Percentiles rank a stretch among this genome's conserved stretches.
Evolutionary conservation across 1,284 basidiomycete genomes (phyloP).

Genomic region (Ustilago hordei): DNA sequence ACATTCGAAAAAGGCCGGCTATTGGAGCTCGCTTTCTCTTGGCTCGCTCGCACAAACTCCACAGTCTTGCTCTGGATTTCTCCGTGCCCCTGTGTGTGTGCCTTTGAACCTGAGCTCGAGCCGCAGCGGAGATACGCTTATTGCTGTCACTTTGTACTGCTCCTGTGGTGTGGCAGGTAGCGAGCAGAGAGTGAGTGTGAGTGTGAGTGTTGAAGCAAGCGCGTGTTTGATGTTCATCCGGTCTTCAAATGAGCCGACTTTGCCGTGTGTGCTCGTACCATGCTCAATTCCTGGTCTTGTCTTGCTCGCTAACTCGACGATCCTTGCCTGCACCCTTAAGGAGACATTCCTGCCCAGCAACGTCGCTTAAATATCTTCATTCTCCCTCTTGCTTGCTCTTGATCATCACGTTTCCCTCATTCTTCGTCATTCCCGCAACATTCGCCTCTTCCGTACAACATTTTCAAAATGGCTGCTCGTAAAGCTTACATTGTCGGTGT

Average conservation of each 20-base stretch:
- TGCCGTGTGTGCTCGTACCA: slow-evolving; percentile 14
- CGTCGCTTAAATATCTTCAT: slow-evolving; percentile 20
- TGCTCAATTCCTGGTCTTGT: not conserved
- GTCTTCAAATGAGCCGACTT: slow-evolving; percentile 27
- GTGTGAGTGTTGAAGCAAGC: not conserved
- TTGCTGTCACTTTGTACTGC: slow-evolving; percentile 6
- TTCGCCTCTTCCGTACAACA: not conserved
- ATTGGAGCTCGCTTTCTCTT: slow-evolving; percentile 26
- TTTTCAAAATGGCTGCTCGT: slow-evolving; percentile 36
- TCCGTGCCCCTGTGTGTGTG: not conserved
- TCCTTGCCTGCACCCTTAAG: not conserved
- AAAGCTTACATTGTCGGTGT: slow-evolving; percentile 75
- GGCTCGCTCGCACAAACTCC: not conserved
- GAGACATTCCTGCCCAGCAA: not conserved
- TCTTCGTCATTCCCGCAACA: not conserved
- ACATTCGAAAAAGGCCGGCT: slow-evolving; percentile 22
- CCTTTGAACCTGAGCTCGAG: slow-evolving; percentile 11
- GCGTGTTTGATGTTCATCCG: slow-evolving; percentile 4
- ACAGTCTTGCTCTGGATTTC: not conserved
- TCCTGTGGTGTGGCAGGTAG: not conserved
- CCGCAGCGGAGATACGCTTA: not conserved
- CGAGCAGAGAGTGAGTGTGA: not conserved
- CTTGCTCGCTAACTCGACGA: slow-evolving; percentile 15
- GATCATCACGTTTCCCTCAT: not conserved
- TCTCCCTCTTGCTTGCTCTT: not conserved